Percentiles rank a stretch among this genome's conserved stretches.
phyloP scores from a whole-genome alignment of 176 grass and related monocot genomes.

The Canna indica region DNA sequence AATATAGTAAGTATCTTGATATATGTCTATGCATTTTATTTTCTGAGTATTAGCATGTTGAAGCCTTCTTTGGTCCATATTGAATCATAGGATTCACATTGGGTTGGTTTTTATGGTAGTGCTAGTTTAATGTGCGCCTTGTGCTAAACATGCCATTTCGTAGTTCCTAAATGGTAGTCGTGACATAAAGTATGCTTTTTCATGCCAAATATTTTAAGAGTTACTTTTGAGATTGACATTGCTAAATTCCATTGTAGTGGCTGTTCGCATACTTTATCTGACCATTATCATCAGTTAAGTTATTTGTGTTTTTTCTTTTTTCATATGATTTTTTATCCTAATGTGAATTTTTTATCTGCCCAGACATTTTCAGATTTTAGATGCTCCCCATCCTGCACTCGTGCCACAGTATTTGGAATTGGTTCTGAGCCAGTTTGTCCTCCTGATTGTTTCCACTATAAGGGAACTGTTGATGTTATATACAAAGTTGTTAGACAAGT shows the following conservation, averaged over 20 bases:
- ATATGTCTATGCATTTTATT: background rate
- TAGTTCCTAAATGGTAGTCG: background rate
- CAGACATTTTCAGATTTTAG: constrained; percentile 74
- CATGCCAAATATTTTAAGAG: background rate
- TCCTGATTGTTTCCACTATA: constrained; percentile 86
- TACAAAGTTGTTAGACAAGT: constrained; percentile 92
- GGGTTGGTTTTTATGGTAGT: background rate
- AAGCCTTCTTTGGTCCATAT: too few relatives aligned
- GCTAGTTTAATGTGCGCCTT: background rate
- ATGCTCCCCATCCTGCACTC: constrained; percentile 78
- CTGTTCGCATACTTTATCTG: background rate
- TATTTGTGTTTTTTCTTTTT: background rate
- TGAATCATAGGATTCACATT: too few relatives aligned
- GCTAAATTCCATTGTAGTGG: background rate
- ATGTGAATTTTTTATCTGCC: constrained; percentile 6
- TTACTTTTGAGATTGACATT: background rate
- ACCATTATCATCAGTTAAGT: background rate
- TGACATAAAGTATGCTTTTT: background rate
- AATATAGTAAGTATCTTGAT: background rate
- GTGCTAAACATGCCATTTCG: background rate
- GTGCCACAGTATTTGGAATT: constrained; percentile 48
- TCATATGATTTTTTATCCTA: constrained; percentile 5
- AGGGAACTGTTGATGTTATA: constrained; percentile 86
- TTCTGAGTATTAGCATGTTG: too few relatives aligned
- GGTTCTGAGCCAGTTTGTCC: constrained; percentile 56